Percentiles rank a stretch among this genome's conserved stretches.
These are phyloP conservation scores for Osmanthus fragrans DNA, from an alignment of 257 asterid genomes.

Conservation along the genomic window DNA sequence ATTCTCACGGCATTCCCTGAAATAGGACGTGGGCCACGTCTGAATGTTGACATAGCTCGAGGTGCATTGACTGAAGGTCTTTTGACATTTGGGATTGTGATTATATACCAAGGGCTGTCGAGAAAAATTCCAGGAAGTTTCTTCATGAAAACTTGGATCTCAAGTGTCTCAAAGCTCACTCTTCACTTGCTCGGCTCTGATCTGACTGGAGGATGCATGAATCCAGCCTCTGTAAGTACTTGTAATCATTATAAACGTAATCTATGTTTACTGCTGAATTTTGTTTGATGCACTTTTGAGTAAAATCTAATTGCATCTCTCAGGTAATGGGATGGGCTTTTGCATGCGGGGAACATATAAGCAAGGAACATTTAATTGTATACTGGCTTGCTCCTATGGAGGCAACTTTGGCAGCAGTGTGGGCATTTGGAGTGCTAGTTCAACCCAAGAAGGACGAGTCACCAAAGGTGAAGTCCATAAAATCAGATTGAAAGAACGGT, in stretches of 20 bases:
- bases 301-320: slow-evolving; percentile 8
- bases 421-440: slow-evolving; percentile 50
- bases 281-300: background rate
- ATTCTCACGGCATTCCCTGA: slow-evolving; percentile 56
- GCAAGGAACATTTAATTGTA: slow-evolving; percentile 76
- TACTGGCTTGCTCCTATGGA: slow-evolving; percentile 92
- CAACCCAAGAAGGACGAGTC: slow-evolving; percentile 30
- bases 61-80: slow-evolving; percentile 89
- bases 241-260: background rate
- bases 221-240: slow-evolving; percentile 86
- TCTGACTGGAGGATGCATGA: slow-evolving; percentile 95
- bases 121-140: slow-evolving; percentile 46
- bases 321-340: slow-evolving; percentile 99
- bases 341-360: slow-evolving; percentile 70
- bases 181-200: slow-evolving; percentile 90
- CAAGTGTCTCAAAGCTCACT: slow-evolving; percentile 72
- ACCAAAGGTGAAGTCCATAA: slow-evolving; percentile 31
- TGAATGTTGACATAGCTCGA: slow-evolving; percentile 66
- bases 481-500: slow-evolving; percentile 37
- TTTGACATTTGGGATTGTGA: slow-evolving; percentile 61
- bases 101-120: slow-evolving; percentile 56
- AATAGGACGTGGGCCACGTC: slow-evolving; percentile 60
- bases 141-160: slow-evolving; percentile 83
- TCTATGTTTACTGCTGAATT: background rate
- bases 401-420: slow-evolving; percentile 77